These are phyloP conservation scores for Monilinia aucupariae DNA, from an alignment of 2,329 filamentous ascomycete genomes.

Conservation along the genomic window DNA sequence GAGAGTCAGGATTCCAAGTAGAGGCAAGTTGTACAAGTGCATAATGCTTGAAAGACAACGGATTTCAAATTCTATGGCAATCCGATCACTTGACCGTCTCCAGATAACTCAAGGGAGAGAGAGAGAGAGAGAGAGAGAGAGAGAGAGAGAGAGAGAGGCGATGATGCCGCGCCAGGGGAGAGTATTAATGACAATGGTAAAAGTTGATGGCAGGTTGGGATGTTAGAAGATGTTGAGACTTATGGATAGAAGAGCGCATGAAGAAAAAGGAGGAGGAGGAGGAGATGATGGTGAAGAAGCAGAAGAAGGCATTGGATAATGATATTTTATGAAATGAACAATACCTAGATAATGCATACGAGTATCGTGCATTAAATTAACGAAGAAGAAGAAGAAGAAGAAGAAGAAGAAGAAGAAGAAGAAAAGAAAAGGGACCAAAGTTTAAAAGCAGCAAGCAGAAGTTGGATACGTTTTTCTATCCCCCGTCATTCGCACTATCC, in stretches of 20 bases:
- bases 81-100: not conserved
- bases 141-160: no score
- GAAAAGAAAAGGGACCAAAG: no score
- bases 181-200: no score
- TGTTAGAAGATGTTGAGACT: no score
- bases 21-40: not conserved
- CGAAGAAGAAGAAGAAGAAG: no score
- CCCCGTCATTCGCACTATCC: not conserved
- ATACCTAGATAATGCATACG: not conserved
- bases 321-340: not conserved
- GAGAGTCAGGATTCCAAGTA: not conserved
- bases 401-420: not conserved
- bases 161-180: no score
- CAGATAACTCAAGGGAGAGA: no score
- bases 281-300: not conserved
- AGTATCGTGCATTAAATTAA: no score
- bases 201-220: no score
- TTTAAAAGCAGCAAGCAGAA: not conserved
- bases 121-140: no score
- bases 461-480: not conserved
- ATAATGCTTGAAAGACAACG: not conserved
- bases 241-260: no score
- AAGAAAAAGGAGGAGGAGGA: no score
- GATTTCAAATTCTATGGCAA: slow-evolving; percentile 1
- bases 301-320: not conserved